Evolutionary conservation across 371 early-diverging fungal genomes (phyloP), one percentile per base, ranked within the genome.

Genomic region (Haplosporangium sp.): DNA sequence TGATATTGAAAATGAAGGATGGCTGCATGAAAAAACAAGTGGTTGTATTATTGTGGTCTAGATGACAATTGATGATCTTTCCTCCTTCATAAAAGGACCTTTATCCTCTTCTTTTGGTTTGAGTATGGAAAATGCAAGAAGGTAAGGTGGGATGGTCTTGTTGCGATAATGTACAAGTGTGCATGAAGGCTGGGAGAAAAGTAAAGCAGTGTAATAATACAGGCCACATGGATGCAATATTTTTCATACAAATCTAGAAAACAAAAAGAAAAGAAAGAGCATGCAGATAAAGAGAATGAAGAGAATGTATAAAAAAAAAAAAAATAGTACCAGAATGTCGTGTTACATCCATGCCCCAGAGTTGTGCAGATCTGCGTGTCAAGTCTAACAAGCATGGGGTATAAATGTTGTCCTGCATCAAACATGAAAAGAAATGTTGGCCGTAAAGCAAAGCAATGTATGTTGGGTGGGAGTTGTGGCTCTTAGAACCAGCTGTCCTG

Each of bases 131-230:
- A 43, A 13, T 43, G 13, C 10, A 43, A 9, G 43, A 9, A 43
- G 43, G 13, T 9, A n/a, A n/a, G n/a, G n/a, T n/a, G n/a, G 10
- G 50, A 53, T 23, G 7, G 29, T 20, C 16, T 23, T 53, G 54
- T 53, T 29, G 54, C 50, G n/a, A 50, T 55, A 55, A 18, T 40
- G 36, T 55, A 55, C 55, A 55, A 55, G 40, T 36, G 10, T 13
- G 55, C 37, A 55, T 23, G 82, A 81, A 59, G 72, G n/a, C n/a
- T n/a, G 69, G 83, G 84, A 66, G 37, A 16, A 55, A 62, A 70
- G 67, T 62, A 67, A 64, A 23, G 45, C 57, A 67, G 62, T 59
- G 57, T 67, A 55, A 38, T 43, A 9, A 13, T 29, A 62, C 21
- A 43, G 50, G 23, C 11, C 14, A 48, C 29, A 36, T 21, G 36